phyloP scores from a whole-genome alignment of 225 moss, liverwort and hornwort genomes.

The Marchantia polymorpha region DNA sequence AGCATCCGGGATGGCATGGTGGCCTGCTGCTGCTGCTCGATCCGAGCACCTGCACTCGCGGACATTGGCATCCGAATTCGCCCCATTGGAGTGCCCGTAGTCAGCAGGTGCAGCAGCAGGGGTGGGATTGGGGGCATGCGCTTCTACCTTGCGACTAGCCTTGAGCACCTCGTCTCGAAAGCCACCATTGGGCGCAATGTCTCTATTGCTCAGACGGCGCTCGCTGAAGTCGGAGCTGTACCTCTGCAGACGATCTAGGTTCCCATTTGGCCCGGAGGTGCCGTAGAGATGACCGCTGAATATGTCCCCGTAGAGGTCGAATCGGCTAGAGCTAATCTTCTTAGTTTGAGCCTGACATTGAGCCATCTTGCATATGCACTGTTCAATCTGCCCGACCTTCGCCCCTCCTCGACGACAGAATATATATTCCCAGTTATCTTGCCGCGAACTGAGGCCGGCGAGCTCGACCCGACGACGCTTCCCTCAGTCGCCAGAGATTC shows the following conservation, averaged over 20 bases:
- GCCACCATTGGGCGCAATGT: slow-evolving; percentile 21
- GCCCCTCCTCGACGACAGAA: too few species aligned
- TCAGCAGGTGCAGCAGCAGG: not conserved
- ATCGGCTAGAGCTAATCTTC: slow-evolving; percentile 40
- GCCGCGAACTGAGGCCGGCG: too few species aligned
- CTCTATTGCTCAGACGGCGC: slow-evolving; percentile 18
- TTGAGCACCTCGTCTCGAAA: slow-evolving; percentile 26
- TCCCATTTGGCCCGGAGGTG: slow-evolving; percentile 33
- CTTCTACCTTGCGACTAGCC: slow-evolving; percentile 19
- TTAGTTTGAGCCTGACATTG: slow-evolving; percentile 48
- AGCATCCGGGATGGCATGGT: not conserved
- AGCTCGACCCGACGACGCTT: too few species aligned
- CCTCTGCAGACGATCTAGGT: slow-evolving; percentile 35
- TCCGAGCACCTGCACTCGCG: slow-evolving; percentile 1
- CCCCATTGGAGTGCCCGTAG: not conserved
- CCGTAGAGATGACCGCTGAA: slow-evolving; percentile 48
- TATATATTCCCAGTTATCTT: too few species aligned
- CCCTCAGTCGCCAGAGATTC: not conserved
- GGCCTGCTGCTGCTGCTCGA: not conserved
- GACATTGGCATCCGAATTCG: slow-evolving; percentile 1
- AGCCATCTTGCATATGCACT: slow-evolving; percentile 35
- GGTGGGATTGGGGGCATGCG: not conserved
- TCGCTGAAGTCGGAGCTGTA: slow-evolving; percentile 22
- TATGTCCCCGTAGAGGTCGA: slow-evolving; percentile 48
- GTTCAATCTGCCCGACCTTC: not conserved